Conservation (phyloP, 2,329 filamentous ascomycete species). For the Fusarium sp. region DNA sequence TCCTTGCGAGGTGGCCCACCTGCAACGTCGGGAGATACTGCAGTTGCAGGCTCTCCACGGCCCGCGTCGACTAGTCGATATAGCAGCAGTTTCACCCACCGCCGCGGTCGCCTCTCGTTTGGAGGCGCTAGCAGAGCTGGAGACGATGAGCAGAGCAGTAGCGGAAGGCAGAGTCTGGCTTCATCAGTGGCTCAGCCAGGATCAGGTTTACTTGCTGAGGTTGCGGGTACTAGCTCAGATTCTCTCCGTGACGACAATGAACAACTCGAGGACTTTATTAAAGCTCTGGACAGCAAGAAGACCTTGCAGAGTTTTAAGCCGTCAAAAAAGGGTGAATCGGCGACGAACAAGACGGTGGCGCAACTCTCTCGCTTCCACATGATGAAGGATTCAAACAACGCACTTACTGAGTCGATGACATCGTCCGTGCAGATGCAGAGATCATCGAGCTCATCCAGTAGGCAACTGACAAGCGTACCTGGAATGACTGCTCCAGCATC, state of each 20-base stretch:
- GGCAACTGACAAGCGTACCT: conserved; percentile 68
- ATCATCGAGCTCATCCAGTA: conserved; percentile 78
- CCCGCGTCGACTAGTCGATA: conserved; percentile 83
- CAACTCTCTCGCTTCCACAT: conserved; percentile 86
- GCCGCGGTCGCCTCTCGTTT: conserved; percentile 80
- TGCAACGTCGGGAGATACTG: conserved; percentile 65
- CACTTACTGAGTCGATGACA: conserved; percentile 91
- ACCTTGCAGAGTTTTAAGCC: conserved; percentile 83
- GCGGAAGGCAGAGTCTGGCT: conserved; percentile 79
- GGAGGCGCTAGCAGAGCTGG: conserved; percentile 73
- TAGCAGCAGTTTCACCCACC: conserved; percentile 93
- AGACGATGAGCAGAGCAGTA: conserved; percentile 81
- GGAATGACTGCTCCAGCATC: conserved; percentile 79
- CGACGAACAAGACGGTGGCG: conserved; percentile 79
- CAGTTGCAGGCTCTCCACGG: conserved; percentile 80
- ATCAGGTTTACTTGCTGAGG: conserved; percentile 81
- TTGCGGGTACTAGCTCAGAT: conserved; percentile 73
- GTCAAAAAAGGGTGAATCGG: conserved; percentile 73
- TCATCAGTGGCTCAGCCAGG: conserved; percentile 78
- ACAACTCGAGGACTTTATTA: conserved; percentile 93
- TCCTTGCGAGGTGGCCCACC: conserved; percentile 75
- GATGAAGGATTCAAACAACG: conserved; percentile 90
- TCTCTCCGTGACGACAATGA: conserved; percentile 83
- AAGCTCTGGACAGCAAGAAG: conserved; percentile 86
- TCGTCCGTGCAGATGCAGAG: conserved; percentile 87